Percentiles rank a stretch among this genome's conserved stretches.
These are phyloP conservation scores for Backusella sp. DNA, from an alignment of 192 early-diverging fungal genomes.

Conservation along the genomic window DNA sequence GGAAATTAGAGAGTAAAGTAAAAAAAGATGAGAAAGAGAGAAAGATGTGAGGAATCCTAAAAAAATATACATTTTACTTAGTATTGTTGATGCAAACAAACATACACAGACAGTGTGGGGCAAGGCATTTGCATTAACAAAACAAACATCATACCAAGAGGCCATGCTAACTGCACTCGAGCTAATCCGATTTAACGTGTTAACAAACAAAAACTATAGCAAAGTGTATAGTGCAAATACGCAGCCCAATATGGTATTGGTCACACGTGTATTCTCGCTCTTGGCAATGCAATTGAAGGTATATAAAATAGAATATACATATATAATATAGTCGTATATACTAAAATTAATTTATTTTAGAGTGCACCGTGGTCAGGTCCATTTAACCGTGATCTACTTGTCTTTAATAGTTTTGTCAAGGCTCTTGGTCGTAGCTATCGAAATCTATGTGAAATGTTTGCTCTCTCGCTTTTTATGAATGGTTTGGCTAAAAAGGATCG, in stretches of 20 bases:
- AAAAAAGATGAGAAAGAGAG: not conserved
- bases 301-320: not conserved
- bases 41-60: not conserved
- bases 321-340: not conserved
- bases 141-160: constrained; percentile 30
- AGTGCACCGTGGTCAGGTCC: constrained; percentile 54
- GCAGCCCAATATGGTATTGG: constrained; percentile 37
- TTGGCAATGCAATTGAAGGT: constrained; percentile 58
- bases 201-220: constrained; percentile 49
- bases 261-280: constrained; percentile 53
- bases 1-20: constrained; percentile 40
- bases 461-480: constrained; percentile 53
- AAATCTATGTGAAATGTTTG: constrained; percentile 58
- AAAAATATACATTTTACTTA: constrained; percentile 11
- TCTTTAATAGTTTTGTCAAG: constrained; percentile 72
- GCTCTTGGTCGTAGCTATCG: constrained; percentile 56
- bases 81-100: constrained; percentile 33
- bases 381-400: constrained; percentile 68
- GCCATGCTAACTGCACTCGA: constrained; percentile 53
- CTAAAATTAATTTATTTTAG: constrained; percentile 22
- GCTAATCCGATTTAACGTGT: constrained; percentile 44
- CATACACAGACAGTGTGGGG: constrained; percentile 43
- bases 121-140: constrained; percentile 26
- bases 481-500: constrained; percentile 46
- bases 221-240: constrained; percentile 31